Conservation (phyloP, 129 eudicot species). For the Chrysanthemum seticuspe region DNA sequence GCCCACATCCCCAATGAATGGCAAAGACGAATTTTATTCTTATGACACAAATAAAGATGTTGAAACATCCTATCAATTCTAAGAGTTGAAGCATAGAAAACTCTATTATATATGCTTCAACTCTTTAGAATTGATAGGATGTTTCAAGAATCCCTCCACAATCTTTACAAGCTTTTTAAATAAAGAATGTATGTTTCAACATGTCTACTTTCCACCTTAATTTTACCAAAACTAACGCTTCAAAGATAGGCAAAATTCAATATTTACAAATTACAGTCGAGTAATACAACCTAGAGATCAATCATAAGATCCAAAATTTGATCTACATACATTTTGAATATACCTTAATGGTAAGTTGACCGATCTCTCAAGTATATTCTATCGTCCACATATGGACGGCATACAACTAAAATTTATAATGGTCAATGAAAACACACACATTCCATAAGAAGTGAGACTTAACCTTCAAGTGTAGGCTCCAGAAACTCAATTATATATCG, state of each 20-base stretch:
- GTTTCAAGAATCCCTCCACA: too few relatives aligned
- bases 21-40: too few relatives aligned
- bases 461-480: neutral
- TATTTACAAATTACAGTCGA: neutral
- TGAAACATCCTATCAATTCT: too few relatives aligned
- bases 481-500: neutral
- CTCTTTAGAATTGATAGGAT: too few relatives aligned
- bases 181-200: too few relatives aligned
- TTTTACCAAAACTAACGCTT: too few relatives aligned
- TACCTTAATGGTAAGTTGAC: neutral
- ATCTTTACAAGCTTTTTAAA: too few relatives aligned
- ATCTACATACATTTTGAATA: neutral
- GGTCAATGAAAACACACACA: neutral
- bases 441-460: neutral
- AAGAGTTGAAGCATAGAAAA: too few relatives aligned
- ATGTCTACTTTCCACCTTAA: too few relatives aligned
- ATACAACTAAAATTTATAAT: neutral
- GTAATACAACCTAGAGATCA: neutral
- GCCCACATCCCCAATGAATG: too few relatives aligned
- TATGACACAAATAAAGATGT: too few relatives aligned
- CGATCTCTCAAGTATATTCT: neutral
- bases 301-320: neutral
- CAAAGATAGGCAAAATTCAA: slow-evolving; percentile 11
- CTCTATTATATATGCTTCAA: too few relatives aligned
- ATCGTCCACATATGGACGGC: neutral